Percentiles rank a stretch among this genome's conserved stretches.
Evolutionary conservation across 73 alveolate genomes (phyloP).

Genomic region (Breviolum minutum): DNA sequence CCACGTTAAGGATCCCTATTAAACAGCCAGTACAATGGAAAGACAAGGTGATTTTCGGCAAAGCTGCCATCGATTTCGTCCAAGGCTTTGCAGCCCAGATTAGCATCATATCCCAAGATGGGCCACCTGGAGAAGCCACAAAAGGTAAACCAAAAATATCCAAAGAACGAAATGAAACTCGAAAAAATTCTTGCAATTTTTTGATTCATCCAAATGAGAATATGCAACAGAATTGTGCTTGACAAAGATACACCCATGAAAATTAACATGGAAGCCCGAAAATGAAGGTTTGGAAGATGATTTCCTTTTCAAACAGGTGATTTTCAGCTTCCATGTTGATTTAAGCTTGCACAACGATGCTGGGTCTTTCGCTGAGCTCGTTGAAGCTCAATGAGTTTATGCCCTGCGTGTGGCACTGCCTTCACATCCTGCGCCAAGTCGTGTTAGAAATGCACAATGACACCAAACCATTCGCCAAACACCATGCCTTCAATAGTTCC

Average conservation of each 20-base stretch:
- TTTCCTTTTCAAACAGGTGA: no score
- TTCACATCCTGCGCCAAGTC: neutral
- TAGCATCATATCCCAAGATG: conserved; percentile 55
- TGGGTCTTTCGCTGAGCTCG: conserved; percentile 23
- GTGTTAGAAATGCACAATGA: no score
- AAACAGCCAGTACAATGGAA: no score
- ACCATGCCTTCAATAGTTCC: conserved; percentile 38
- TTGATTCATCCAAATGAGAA: no score
- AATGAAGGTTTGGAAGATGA: no score
- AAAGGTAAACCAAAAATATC: neutral
- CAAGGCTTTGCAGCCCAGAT: conserved; percentile 88
- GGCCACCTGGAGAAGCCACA: conserved; percentile 38
- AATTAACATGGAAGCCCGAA: no score
- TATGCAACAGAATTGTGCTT: neutral
- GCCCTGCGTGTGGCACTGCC: conserved; percentile 77
- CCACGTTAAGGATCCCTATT: no score
- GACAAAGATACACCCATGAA: neutral
- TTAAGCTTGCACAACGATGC: neutral
- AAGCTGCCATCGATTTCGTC: conserved; percentile 46
- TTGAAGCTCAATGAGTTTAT: conserved; percentile 75
- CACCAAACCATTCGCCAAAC: no score
- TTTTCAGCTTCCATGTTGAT: no score
- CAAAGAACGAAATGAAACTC: neutral
- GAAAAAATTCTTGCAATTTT: no score
- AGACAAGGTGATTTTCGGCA: neutral